Percentiles rank a stretch among this genome's conserved stretches.
These are phyloP conservation scores for Trametes cinnabarina DNA, from an alignment of 768 basidiomycete species.

Conservation along the genomic window DNA sequence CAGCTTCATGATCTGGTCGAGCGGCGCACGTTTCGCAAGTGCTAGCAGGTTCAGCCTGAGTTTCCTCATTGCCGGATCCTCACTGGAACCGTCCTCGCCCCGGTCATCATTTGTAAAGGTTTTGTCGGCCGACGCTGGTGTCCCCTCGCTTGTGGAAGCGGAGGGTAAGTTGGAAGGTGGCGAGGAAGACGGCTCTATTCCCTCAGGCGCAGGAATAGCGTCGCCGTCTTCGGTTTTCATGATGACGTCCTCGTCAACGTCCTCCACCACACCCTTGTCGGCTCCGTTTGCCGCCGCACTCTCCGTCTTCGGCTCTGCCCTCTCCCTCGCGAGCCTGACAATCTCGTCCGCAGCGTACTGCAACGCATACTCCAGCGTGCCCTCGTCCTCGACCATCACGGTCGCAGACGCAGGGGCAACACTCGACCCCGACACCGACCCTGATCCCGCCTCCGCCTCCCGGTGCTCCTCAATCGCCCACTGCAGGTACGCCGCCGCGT, in stretches of 20 bases:
- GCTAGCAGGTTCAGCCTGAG: conserved; percentile 74
- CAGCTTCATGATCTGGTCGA: conserved; percentile 65
- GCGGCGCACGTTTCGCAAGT: conserved; percentile 72
- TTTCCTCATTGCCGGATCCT: conserved; percentile 53
- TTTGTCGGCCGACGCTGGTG: background rate
- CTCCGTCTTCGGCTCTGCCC: conserved; percentile 10
- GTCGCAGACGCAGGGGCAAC: conserved; percentile 14
- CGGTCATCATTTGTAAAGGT: background rate
- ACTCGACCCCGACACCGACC: background rate
- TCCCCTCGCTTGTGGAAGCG: background rate
- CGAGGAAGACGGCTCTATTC: background rate
- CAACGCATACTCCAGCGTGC: conserved; percentile 55
- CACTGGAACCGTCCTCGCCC: conserved; percentile 24
- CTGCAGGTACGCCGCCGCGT: conserved; percentile 29
- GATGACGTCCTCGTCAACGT: conserved; percentile 17
- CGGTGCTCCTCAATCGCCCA: conserved; percentile 32
- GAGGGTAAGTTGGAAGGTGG: background rate
- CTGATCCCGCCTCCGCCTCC: conserved; percentile 24
- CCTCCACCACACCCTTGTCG: conserved; percentile 20
- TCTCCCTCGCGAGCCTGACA: conserved; percentile 34
- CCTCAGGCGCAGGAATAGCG: background rate
- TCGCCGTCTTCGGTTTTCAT: conserved; percentile 12
- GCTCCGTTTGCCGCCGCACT: background rate
- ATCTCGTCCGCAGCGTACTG: conserved; percentile 56
- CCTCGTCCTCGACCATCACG: conserved; percentile 42